These are phyloP conservation scores for Alternaria atra DNA, from an alignment of 2,329 filamentous ascomycete genomes.

Conservation along the genomic window DNA sequence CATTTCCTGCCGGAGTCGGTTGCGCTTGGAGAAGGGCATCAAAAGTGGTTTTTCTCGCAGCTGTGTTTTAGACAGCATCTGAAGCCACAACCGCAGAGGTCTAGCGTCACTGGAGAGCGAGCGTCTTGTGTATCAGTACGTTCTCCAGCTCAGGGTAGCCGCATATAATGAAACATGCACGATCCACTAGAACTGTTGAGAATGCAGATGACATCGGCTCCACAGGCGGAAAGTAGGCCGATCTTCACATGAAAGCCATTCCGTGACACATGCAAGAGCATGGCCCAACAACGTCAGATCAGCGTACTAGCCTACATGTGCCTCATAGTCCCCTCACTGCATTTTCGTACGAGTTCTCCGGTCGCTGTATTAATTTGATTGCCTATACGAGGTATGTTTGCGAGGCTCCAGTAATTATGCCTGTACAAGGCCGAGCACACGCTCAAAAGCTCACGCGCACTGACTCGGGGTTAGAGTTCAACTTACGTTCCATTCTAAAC, in stretches of 20 bases:
- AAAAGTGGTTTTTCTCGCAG: constrained; percentile 28
- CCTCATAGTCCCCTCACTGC: constrained; percentile 19
- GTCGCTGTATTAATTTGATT: constrained; percentile 20
- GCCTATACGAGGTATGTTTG: constrained; percentile 38
- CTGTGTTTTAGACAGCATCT: constrained; percentile 26
- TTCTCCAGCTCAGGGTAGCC: constrained; percentile 29
- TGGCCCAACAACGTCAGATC: constrained; percentile 20
- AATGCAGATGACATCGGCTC: constrained; percentile 23
- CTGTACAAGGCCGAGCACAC: constrained; percentile 27
- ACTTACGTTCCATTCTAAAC: constrained; percentile 33
- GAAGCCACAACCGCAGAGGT: constrained; percentile 22
- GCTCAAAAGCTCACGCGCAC: constrained; percentile 35
- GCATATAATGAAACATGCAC: constrained; percentile 35
- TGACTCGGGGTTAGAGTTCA: constrained; percentile 27
- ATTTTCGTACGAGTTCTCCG: constrained; percentile 8
- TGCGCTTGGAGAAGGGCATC: constrained; percentile 38
- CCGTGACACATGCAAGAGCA: constrained; percentile 19
- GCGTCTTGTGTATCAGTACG: constrained; percentile 25
- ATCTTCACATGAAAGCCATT: constrained; percentile 41
- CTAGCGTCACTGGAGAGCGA: constrained; percentile 23
- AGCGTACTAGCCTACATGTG: constrained; percentile 16
- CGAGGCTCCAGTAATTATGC: constrained; percentile 21
- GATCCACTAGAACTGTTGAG: constrained; percentile 25
- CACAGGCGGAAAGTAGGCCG: constrained; percentile 27
- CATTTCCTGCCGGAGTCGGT: constrained; percentile 45